Percentiles rank a stretch among this genome's conserved stretches.
phyloP scores from a whole-genome alignment of 306 rosid species.

The Castanea sativa region DNA sequence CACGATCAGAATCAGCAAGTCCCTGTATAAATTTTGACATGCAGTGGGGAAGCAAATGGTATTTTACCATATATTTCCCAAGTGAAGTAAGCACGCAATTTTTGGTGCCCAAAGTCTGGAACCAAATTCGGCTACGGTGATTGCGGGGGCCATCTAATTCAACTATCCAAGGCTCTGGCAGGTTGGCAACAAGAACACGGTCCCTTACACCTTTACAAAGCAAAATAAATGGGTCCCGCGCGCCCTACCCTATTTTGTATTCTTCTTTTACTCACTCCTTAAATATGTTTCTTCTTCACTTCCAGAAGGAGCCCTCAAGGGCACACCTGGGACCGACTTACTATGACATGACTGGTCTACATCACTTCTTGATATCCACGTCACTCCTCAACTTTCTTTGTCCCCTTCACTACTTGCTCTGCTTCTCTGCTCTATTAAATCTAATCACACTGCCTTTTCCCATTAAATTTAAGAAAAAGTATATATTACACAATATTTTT shows the following conservation, averaged over 20 bases:
- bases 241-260: no score
- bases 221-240: not conserved
- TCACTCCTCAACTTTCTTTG: slow-evolving; percentile 29
- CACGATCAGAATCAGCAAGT: not conserved
- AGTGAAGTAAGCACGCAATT: slow-evolving; percentile 2
- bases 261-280: not conserved
- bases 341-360: slow-evolving; percentile 40
- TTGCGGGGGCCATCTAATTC: slow-evolving; percentile 15
- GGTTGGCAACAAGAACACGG: slow-evolving; percentile 33
- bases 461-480: not conserved
- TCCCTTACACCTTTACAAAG: not conserved
- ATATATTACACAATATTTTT: no score
- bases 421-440: no score
- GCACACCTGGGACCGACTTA: slow-evolving; percentile 34
- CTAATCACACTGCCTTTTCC: not conserved
- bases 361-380: slow-evolving; percentile 35
- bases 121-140: slow-evolving; percentile 3
- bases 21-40: not conserved
- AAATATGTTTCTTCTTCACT: slow-evolving; percentile 4
- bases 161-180: not conserved
- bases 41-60: not conserved
- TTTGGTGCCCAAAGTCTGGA: not conserved
- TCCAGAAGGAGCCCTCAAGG: slow-evolving; percentile 8
- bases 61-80: not conserved
- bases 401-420: not conserved